A percentile compares a stretch with the other conserved stretches of the same genome.
These are phyloP conservation scores for Podospora pseudopauciseta DNA, from an alignment of 495 filamentous ascomycete species.

Conservation along the genomic window DNA sequence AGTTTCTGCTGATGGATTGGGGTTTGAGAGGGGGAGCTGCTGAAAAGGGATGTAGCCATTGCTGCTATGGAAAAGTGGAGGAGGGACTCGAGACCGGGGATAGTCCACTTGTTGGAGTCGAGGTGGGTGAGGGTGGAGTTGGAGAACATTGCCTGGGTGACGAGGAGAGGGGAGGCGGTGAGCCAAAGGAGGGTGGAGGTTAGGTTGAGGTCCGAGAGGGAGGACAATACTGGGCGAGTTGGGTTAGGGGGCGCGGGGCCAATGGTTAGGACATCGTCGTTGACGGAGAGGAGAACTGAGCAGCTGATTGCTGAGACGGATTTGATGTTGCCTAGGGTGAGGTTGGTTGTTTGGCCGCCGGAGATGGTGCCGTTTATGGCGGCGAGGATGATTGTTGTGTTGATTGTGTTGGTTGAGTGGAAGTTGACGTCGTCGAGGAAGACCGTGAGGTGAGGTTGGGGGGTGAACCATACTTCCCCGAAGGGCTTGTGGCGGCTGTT, in stretches of 20 bases:
- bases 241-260: background rate
- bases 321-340: slow-evolving; percentile 17
- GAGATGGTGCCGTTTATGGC: slow-evolving; percentile 33
- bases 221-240: background rate
- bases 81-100: slow-evolving; percentile 21
- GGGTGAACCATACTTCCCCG: slow-evolving; percentile 26
- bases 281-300: slow-evolving; percentile 22
- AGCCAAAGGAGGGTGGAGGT: slow-evolving; percentile 31
- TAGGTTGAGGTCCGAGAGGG: slow-evolving; percentile 26
- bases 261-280: slow-evolving; percentile 23
- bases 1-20: background rate
- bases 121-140: slow-evolving; percentile 24
- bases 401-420: slow-evolving; percentile 17
- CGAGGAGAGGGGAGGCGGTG: slow-evolving; percentile 27
- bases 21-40: slow-evolving; percentile 18
- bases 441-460: slow-evolving; percentile 22
- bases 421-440: slow-evolving; percentile 30
- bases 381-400: slow-evolving; percentile 30
- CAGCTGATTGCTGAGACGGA: slow-evolving; percentile 27
- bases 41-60: slow-evolving; percentile 13
- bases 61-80: slow-evolving; percentile 30
- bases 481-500: slow-evolving; percentile 15
- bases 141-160: slow-evolving; percentile 30
- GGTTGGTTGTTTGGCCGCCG: slow-evolving; percentile 16
- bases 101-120: slow-evolving; percentile 30